A percentile compares a stretch with the other conserved stretches of the same genome.
phyloP scores from a whole-genome alignment of 2,329 filamentous ascomycete species.

The Diplodia seriata region DNA sequence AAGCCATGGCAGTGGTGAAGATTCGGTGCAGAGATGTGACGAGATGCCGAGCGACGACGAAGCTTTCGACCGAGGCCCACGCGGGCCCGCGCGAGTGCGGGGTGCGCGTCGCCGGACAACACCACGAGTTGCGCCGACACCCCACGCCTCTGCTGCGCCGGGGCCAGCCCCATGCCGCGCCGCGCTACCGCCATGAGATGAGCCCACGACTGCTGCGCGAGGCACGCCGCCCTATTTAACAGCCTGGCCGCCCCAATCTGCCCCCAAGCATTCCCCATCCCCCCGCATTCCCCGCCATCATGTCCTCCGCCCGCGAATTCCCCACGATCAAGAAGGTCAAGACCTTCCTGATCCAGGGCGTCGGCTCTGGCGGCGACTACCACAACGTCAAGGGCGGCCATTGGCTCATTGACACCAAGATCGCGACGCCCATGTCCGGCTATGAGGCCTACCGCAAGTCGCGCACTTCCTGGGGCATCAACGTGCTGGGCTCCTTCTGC shows the following conservation, averaged over 20 bases:
- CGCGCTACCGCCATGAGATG: not conserved
- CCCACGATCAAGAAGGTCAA: conserved; percentile 78
- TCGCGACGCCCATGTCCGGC: conserved; percentile 88
- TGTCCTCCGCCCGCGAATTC: conserved; percentile 60
- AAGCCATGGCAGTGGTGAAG: conserved; percentile 19
- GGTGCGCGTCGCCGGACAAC: conserved; percentile 6
- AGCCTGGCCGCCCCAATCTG: not conserved
- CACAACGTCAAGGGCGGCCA: conserved; percentile 80
- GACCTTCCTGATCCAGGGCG: conserved; percentile 74
- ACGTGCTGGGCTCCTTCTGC: conserved; percentile 90
- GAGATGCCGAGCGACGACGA: conserved; percentile 28
- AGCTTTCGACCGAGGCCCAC: conserved; percentile 24
- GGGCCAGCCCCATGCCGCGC: conserved; percentile 9
- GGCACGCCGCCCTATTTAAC: conserved; percentile 3
- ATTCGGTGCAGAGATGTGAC: conserved; percentile 27
- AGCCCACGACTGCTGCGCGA: not conserved
- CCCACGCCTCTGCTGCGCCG: not conserved
- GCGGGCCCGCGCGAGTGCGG: not conserved
- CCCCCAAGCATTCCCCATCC: not conserved
- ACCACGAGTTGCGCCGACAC: conserved; percentile 22
- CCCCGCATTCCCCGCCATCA: conserved; percentile 35
- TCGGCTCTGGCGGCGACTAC: conserved; percentile 75
- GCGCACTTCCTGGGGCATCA: conserved; percentile 93
- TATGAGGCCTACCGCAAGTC: conserved; percentile 90
- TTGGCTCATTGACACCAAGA: conserved; percentile 91